These are phyloP conservation scores for Miscanthus lutarioriparius DNA, from an alignment of 176 grass and related monocot species.

Conservation along the genomic window DNA sequence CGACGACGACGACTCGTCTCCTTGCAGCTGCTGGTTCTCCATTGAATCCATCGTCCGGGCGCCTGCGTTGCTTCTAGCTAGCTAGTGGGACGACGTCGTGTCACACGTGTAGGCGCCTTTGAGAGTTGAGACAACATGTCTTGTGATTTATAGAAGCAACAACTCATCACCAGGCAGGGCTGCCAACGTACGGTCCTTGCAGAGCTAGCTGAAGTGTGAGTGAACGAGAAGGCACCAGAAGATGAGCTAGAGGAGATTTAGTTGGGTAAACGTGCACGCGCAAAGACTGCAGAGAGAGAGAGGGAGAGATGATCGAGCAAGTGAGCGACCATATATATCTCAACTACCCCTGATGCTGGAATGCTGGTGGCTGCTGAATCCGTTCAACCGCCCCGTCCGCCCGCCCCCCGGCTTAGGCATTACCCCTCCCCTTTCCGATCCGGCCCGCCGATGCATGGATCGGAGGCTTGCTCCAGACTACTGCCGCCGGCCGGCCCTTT, in stretches of 20 bases:
- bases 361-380: constrained; percentile 28
- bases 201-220: constrained; percentile 13
- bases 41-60: not conserved
- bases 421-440: not conserved
- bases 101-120: not conserved
- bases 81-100: not conserved
- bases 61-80: not conserved
- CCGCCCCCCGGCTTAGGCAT: not conserved
- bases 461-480: constrained; percentile 23
- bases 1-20: constrained; percentile 3
- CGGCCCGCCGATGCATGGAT: not conserved
- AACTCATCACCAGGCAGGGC: not conserved
- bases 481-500: not conserved
- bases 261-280: constrained; percentile 60
- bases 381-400: constrained; percentile 53
- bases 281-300: constrained; percentile 26
- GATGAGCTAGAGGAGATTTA: constrained; percentile 33
- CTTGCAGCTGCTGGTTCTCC: constrained; percentile 48
- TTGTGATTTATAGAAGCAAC: constrained; percentile 21
- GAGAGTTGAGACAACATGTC: constrained; percentile 18
- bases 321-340: constrained; percentile 65
- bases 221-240: constrained; percentile 43
- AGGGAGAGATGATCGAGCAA: constrained; percentile 5
- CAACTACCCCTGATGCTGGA: constrained; percentile 46
- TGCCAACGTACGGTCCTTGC: not conserved